Percentiles rank a stretch among this genome's conserved stretches.
These are phyloP conservation scores for Saccharomyces jurei DNA, from an alignment of 805 yeast species.

Conservation along the genomic window DNA sequence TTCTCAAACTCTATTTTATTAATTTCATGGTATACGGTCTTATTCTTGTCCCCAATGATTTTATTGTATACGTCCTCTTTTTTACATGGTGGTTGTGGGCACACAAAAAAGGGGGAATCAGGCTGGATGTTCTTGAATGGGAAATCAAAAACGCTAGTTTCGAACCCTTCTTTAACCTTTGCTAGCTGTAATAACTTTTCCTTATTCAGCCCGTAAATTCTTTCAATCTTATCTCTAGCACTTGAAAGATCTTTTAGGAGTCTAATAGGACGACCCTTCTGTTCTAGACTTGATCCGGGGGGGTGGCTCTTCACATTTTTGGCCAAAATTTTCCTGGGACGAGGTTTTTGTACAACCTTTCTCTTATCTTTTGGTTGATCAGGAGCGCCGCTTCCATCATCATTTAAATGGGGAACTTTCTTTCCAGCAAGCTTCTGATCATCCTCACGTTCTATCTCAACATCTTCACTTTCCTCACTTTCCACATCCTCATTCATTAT, in stretches of 20 bases:
- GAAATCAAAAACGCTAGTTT: constrained; percentile 38
- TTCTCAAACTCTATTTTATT: constrained; percentile 17
- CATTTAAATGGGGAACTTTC: neutral
- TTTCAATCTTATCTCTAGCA: constrained; percentile 35
- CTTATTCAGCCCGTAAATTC: constrained; percentile 45
- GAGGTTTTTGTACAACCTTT: constrained; percentile 1
- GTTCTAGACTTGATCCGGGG: constrained; percentile 13
- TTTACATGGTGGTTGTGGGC: constrained; percentile 13
- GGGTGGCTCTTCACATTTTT: constrained; percentile 2
- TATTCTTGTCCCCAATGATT: constrained; percentile 1
- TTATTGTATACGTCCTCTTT: constrained; percentile 2
- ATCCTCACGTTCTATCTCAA: constrained; percentile 7
- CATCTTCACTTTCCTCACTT: constrained; percentile 13
- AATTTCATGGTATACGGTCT: constrained; percentile 12
- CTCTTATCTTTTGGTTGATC: constrained; percentile 1
- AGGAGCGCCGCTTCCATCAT: neutral
- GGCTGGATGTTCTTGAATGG: constrained; percentile 26
- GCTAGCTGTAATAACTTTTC: constrained; percentile 36
- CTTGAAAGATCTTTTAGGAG: constrained; percentile 30
- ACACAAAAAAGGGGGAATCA: constrained; percentile 17
- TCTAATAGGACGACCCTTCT: constrained; percentile 20
- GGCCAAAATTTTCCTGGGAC: neutral
- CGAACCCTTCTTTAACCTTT: constrained; percentile 44
- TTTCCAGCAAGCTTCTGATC: constrained; percentile 3
- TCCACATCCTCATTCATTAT: constrained; percentile 3